A percentile compares a stretch with the other conserved stretches of the same genome.
These are phyloP conservation scores for Fusarium sarcochroum DNA, from an alignment of 2,329 filamentous ascomycete species.

Conservation along the genomic window DNA sequence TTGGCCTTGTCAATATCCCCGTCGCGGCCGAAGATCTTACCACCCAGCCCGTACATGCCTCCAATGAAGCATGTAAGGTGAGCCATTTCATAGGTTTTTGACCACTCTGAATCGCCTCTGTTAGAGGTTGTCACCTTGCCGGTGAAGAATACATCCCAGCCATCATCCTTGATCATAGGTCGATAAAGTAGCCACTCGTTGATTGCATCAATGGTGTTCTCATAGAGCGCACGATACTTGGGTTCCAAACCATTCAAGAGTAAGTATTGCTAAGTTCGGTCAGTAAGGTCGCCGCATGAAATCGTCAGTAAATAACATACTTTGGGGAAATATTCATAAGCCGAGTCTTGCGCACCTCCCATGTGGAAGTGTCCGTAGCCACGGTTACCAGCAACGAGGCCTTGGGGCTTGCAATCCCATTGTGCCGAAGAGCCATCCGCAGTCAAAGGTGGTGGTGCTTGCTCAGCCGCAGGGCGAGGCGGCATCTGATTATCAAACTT, in stretches of 20 bases:
- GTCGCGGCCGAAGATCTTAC: constrained; percentile 71
- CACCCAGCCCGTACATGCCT: constrained; percentile 77
- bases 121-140: constrained; percentile 70
- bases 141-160: constrained; percentile 80
- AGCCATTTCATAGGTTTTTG: constrained; percentile 71
- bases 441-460: constrained; percentile 51
- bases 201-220: constrained; percentile 75
- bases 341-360: constrained; percentile 77
- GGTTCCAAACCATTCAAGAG: constrained; percentile 80
- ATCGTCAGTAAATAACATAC: constrained; percentile 46
- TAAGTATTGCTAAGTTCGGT: constrained; percentile 71
- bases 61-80: constrained; percentile 79
- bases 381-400: constrained; percentile 64
- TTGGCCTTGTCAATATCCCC: constrained; percentile 74
- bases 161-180: constrained; percentile 77
- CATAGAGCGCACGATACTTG: constrained; percentile 82
- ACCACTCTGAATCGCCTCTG: constrained; percentile 56
- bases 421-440: constrained; percentile 54
- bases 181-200: constrained; percentile 83
- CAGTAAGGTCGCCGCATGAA: constrained; percentile 24
- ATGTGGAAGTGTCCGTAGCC: constrained; percentile 68
- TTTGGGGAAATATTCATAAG: constrained; percentile 80
- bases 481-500: constrained; percentile 4
- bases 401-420: constrained; percentile 71
- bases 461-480: constrained; percentile 12